Base-by-base conservation (phyloP, 768 basidiomycete genomes). In the Lentinula sp. region DNA sequence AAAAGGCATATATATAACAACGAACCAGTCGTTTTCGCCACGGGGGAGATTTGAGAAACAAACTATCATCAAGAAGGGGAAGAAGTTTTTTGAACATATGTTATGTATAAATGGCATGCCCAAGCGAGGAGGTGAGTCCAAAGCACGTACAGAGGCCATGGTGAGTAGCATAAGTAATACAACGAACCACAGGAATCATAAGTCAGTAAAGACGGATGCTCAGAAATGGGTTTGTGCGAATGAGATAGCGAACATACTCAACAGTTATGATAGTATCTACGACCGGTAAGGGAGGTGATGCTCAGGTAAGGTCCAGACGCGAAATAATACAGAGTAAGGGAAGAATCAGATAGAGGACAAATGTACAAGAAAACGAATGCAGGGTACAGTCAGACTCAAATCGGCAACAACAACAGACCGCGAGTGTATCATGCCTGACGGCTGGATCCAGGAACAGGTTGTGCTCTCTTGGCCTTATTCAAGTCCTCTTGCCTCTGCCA, bases 401-500 rank as follows among this genome's bases (percentile, higher is more conserved):
- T 50, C n/a, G 46, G 21, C 21, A 2, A 9, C 48, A 23, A 18
- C 34, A 4, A 15, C 34, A 5, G 50, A 34, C 55, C 11, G 31
- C 23, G 28, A 23, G 9, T 5, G 42, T 10, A 18, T 48, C 46
- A 48, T 48, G 1, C 21, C n/a, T 48, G 21, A 28, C 55, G 37
- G n/a, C 53, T 54, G 11, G 53, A 8, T 16, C 35, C 55, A 31
- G 55, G 40, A 28, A 11, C 11, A 43, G 37, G 5, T 56, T 56
- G 55, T 23, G 40, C 48, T 40, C 31, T 54, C 16, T 49, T 49
- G 16, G 50, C 50, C 13, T 78, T 78, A 31, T 71, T 59, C 23
- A 76, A 65, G 56, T 84, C 83, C 59, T 83, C 80, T 66, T 92
- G 90, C 51, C 86, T 82, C 70, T 93, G 89, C 91, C 91, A 93